Percentiles rank a stretch among this genome's conserved stretches.
Conservation (phyloP, 441 rosid genomes). For the Capsella rubella region DNA sequence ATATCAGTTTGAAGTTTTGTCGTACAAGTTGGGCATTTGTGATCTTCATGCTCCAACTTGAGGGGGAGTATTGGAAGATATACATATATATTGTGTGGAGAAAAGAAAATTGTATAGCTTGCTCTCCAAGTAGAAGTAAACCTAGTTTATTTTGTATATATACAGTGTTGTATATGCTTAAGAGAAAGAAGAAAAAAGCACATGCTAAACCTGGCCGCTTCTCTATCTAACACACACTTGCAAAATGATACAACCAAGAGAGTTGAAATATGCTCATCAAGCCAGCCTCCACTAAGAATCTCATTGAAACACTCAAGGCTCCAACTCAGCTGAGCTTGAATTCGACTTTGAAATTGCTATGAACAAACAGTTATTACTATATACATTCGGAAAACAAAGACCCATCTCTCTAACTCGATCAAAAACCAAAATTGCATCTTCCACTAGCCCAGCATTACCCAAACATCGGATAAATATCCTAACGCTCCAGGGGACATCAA, state of each 20-base stretch:
- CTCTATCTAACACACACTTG: no score
- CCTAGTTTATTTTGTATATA: no score
- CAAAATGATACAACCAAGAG: conserved; percentile 56
- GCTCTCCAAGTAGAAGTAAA: no score
- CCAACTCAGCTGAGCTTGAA: conserved; percentile 56
- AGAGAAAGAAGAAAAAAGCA: no score
- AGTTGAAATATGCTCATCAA: conserved; percentile 67
- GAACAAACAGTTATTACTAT: conserved; percentile 81
- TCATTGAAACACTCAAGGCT: conserved; percentile 69
- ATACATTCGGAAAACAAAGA: conserved; percentile 70
- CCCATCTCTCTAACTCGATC: conserved; percentile 65
- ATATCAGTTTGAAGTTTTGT: no score
- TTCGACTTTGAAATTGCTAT: conserved; percentile 68
- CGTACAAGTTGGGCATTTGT: no score
- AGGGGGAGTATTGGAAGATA: no score
- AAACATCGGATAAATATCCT: conserved; percentile 84
- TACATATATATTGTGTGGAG: no score
- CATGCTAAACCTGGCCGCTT: no score
- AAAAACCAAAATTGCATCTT: conserved; percentile 75
- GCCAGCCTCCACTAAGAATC: conserved; percentile 65
- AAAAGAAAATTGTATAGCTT: no score
- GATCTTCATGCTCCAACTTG: no score
- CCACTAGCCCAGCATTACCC: conserved; percentile 69
- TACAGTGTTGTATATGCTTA: no score
- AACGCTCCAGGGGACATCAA: conserved; percentile 79